Evolutionary conservation across 2,329 filamentous ascomycete genomes (phyloP).

Genomic region (Epichloe elymi): DNA sequence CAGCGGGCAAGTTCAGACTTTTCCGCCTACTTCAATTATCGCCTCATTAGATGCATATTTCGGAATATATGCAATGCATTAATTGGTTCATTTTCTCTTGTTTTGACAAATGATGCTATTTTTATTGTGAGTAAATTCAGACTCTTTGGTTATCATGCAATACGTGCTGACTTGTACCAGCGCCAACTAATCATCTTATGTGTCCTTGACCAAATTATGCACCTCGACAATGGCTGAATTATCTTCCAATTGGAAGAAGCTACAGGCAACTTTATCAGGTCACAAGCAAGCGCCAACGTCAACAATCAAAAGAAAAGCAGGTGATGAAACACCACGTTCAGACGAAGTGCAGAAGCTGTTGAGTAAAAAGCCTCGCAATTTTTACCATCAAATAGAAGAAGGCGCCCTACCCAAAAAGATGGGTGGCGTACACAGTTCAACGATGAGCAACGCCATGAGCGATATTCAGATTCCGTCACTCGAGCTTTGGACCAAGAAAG

Average conservation of each 20-base stretch:
- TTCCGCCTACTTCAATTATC: background rate
- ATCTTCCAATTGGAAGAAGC: slow-evolving; percentile 66
- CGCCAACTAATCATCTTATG: background rate
- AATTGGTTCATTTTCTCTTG: no score
- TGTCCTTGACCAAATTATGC: background rate
- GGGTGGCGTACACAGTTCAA: slow-evolving; percentile 43
- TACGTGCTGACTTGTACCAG: background rate
- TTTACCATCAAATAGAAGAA: slow-evolving; percentile 6
- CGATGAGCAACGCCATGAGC: slow-evolving; percentile 23
- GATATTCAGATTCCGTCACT: slow-evolving; percentile 38
- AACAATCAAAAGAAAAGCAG: slow-evolving; percentile 31
- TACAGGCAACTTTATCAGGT: slow-evolving; percentile 49
- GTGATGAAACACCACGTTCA: slow-evolving; percentile 14
- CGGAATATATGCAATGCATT: no score
- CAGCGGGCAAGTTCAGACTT: no score
- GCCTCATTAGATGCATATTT: background rate
- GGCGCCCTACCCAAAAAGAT: slow-evolving; percentile 23
- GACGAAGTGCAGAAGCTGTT: slow-evolving; percentile 18
- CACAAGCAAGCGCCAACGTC: slow-evolving; percentile 24
- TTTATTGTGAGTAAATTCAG: background rate
- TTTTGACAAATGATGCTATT: background rate
- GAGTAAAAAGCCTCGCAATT: slow-evolving; percentile 2
- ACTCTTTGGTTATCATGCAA: background rate
- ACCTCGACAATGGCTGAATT: slow-evolving; percentile 27
- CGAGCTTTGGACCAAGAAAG: slow-evolving; percentile 46